Evolutionary conservation across 2,329 filamentous ascomycete species (phyloP).

Genomic region (Harringtonia aguacate): DNA sequence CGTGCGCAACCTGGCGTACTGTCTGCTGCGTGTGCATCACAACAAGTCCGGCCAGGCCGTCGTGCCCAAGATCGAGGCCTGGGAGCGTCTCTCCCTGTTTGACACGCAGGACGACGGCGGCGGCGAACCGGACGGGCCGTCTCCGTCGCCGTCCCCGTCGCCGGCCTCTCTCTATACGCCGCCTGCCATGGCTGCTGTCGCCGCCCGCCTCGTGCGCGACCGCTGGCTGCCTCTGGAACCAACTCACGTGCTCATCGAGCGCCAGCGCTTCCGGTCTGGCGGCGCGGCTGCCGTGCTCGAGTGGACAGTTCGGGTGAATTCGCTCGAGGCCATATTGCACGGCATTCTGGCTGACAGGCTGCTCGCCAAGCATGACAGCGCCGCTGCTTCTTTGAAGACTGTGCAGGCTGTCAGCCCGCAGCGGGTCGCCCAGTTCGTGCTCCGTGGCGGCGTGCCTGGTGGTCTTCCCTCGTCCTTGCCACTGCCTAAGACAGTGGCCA

Average conservation of each 20-base stretch:
- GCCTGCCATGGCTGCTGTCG: constrained; percentile 20
- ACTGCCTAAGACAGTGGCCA: constrained; percentile 4
- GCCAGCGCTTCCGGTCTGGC: constrained; percentile 51
- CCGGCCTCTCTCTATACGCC: constrained; percentile 19
- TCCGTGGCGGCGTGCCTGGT: constrained; percentile 12
- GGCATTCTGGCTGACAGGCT: constrained; percentile 51
- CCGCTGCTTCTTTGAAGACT: not conserved
- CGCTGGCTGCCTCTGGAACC: constrained; percentile 41
- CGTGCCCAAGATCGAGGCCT: constrained; percentile 14
- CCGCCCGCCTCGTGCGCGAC: constrained; percentile 21
- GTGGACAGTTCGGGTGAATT: constrained; percentile 76
- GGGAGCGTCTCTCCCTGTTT: constrained; percentile 15
- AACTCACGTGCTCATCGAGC: constrained; percentile 59
- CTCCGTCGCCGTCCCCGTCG: not conserved
- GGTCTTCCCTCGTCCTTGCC: not conserved
- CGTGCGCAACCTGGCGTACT: constrained; percentile 70
- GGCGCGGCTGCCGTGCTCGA: constrained; percentile 57
- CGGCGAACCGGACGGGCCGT: not conserved
- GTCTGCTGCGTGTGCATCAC: constrained; percentile 34
- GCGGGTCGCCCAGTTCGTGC: constrained; percentile 42
- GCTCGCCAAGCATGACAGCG: constrained; percentile 24
- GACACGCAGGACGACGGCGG: constrained; percentile 1
- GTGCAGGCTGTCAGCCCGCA: constrained; percentile 40
- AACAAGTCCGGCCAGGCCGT: not conserved
- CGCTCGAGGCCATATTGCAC: constrained; percentile 73